phyloP scores from a whole-genome alignment of 1,284 basidiomycete genomes.

The Sporisorium graminicola region DNA sequence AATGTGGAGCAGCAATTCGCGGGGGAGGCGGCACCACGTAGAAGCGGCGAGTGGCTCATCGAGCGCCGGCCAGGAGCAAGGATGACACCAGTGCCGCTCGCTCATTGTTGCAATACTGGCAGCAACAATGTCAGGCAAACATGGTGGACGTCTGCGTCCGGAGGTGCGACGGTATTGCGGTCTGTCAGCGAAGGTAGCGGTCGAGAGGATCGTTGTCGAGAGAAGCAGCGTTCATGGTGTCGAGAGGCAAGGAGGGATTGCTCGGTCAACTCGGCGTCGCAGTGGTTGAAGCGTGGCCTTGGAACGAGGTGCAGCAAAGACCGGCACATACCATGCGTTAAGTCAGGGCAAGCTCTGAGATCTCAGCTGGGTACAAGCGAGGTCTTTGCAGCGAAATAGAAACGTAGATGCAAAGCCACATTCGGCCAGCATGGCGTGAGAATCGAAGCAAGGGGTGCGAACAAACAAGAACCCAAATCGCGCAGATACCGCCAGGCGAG shows the following conservation, averaged over 20 bases:
- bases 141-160: background rate
- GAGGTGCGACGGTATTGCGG: background rate
- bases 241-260: background rate
- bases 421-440: background rate
- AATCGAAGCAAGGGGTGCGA: background rate
- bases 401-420: background rate
- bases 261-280: conserved; percentile 2
- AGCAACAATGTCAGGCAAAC: background rate
- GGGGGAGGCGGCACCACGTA: conserved; percentile 30
- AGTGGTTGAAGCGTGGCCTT: background rate
- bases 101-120: conserved; percentile 18
- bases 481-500: background rate
- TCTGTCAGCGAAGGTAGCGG: background rate
- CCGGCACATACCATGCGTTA: background rate
- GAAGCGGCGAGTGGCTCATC: conserved; percentile 19
- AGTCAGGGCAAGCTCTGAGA: too few relatives aligned
- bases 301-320: background rate
- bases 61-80: conserved; percentile 23
- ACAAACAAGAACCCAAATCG: background rate
- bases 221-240: background rate
- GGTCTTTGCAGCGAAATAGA: background rate
- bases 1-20: conserved; percentile 26
- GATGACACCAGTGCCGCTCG: conserved; percentile 25
- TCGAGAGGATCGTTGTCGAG: background rate
- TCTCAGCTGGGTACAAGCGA: background rate